These are phyloP conservation scores for Glaciozyma martinii DNA, from an alignment of 768 basidiomycete genomes.

Conservation along the genomic window DNA sequence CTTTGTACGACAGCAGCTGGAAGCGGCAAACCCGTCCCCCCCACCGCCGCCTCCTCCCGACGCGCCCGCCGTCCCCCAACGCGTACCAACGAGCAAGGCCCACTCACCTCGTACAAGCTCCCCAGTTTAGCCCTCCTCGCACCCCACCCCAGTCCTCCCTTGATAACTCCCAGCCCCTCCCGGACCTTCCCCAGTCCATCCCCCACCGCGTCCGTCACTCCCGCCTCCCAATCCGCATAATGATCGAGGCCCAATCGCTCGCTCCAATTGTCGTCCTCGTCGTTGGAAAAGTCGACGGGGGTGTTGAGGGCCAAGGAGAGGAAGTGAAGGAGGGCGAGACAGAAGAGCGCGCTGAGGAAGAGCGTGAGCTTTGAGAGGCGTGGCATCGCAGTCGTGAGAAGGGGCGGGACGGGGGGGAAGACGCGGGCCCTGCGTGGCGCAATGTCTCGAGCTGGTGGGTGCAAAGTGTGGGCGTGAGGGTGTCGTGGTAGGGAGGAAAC, in stretches of 20 bases:
- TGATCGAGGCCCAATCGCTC: constrained; percentile 26
- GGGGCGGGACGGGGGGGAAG: no score
- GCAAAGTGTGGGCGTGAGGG: no score
- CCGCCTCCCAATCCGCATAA: constrained; percentile 28
- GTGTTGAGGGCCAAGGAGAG: not conserved
- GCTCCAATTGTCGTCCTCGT: constrained; percentile 13
- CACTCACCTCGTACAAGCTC: constrained; percentile 25
- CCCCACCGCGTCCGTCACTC: constrained; percentile 16
- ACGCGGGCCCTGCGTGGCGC: no score
- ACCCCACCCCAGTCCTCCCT: constrained; percentile 13
- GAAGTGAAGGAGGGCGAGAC: constrained; percentile 3
- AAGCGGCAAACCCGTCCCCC: not conserved
- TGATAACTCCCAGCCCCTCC: constrained; percentile 19
- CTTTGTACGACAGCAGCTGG: no score
- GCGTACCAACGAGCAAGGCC: not conserved
- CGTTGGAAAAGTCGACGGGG: not conserved
- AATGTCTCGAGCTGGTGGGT: no score
- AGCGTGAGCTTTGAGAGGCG: not conserved
- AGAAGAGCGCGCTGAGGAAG: not conserved
- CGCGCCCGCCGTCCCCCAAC: not conserved
- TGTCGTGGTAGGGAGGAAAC: no score
- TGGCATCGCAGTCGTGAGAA: not conserved
- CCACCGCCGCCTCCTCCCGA: no score
- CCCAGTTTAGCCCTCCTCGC: constrained; percentile 13
- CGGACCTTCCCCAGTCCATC: constrained; percentile 4